phyloP scores from a whole-genome alignment of 805 yeast genomes.

The Yamadazyma olivae region DNA sequence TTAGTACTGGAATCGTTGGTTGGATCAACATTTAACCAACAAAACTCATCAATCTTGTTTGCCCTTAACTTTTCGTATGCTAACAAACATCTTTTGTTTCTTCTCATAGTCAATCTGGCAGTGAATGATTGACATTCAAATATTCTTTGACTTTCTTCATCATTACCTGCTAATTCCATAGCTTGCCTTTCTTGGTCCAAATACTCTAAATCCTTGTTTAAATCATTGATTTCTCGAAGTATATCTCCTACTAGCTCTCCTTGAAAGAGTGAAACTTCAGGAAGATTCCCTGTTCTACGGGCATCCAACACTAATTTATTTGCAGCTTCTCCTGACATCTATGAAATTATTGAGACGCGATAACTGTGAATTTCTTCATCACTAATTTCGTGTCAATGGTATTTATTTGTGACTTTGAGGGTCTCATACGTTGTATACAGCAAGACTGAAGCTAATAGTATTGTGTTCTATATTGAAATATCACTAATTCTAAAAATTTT shows the following conservation, averaged over 20 bases:
- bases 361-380: too few relatives aligned
- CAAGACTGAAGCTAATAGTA: too few relatives aligned
- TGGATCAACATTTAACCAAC: conserved; percentile 69
- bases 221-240: conserved; percentile 65
- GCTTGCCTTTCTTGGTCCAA: conserved; percentile 29
- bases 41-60: conserved; percentile 58
- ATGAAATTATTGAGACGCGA: neutral
- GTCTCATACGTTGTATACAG: too few relatives aligned
- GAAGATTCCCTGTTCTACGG: conserved; percentile 67
- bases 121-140: conserved; percentile 66
- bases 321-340: conserved; percentile 88
- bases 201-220: conserved; percentile 55
- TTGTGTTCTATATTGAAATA: too few relatives aligned
- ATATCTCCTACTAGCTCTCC: conserved; percentile 68
- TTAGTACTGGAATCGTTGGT: conserved; percentile 9
- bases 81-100: conserved; percentile 85
- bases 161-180: conserved; percentile 1
- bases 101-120: conserved; percentile 70
- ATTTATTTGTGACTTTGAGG: too few relatives aligned
- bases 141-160: conserved; percentile 32
- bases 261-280: conserved; percentile 65
- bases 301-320: conserved; percentile 84
- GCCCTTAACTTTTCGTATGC: conserved; percentile 80
- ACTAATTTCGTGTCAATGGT: too few relatives aligned
- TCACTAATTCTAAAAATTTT: too few relatives aligned